These are phyloP conservation scores for Neurospora sp. DNA, from an alignment of 2,329 filamentous ascomycete species.

Conservation along the genomic window DNA sequence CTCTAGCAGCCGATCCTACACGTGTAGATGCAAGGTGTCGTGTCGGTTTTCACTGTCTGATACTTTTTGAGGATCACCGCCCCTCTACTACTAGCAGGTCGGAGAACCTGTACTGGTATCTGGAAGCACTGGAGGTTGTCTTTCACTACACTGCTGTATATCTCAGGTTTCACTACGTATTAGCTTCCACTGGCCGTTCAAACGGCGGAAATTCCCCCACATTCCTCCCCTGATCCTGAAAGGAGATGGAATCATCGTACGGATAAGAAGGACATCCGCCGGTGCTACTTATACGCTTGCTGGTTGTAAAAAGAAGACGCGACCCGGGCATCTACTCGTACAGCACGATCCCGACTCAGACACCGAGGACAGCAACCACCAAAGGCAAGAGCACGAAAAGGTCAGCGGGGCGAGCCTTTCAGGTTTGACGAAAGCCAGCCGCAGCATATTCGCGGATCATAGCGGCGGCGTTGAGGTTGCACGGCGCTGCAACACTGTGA, in stretches of 20 bases:
- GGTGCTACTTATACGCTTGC: conserved; percentile 17
- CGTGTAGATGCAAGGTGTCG: not conserved
- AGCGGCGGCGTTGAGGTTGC: conserved; percentile 19
- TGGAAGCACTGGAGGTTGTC: not conserved
- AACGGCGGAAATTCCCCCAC: not conserved
- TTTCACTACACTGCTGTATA: not conserved
- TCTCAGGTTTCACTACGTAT: not conserved
- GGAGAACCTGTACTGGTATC: not conserved
- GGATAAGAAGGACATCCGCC: conserved; percentile 6
- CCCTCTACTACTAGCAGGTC: not conserved
- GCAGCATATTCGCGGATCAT: conserved; percentile 11
- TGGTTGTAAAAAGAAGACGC: conserved; percentile 9
- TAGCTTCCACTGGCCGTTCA: not conserved
- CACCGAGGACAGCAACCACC: not conserved
- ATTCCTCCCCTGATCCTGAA: not conserved
- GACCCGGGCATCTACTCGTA: conserved; percentile 10
- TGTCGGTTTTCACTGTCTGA: not conserved
- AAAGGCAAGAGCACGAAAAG: not conserved
- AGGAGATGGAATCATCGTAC: not conserved
- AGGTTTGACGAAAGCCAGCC: conserved; percentile 3
- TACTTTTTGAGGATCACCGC: not conserved
- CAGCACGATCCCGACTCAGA: conserved; percentile 13
- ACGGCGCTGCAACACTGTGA: conserved; percentile 19
- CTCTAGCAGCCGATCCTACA: not conserved
- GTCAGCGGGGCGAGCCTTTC: not conserved